Evolutionary conservation across 2,329 filamentous ascomycete genomes (phyloP).

Genomic region (Neonectria ditissima): DNA sequence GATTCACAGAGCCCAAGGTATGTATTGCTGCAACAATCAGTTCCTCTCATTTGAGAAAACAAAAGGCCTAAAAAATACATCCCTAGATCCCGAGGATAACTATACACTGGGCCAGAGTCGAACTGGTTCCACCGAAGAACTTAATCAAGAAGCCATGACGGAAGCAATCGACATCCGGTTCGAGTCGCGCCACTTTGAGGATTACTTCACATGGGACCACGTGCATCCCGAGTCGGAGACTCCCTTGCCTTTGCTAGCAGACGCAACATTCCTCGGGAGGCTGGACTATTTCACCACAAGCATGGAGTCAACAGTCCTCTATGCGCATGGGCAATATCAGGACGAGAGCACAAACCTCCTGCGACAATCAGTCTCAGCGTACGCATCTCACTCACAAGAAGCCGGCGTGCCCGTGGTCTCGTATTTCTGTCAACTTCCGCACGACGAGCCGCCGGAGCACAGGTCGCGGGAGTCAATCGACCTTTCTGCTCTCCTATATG

Average conservation of each 20-base stretch:
- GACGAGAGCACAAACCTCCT: not conserved
- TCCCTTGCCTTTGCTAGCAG: conserved; percentile 2
- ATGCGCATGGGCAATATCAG: conserved; percentile 21
- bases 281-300: conserved; percentile 24
- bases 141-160: too few relatives aligned
- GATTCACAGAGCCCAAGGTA: too few relatives aligned
- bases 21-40: too few relatives aligned
- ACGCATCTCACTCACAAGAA: not conserved
- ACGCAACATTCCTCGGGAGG: conserved; percentile 21
- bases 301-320: conserved; percentile 27
- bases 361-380: not conserved
- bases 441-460: conserved; percentile 13
- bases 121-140: not conserved
- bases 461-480: conserved; percentile 29
- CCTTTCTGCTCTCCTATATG: conserved; percentile 22
- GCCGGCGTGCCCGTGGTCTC: not conserved
- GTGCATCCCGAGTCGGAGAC: conserved; percentile 7
- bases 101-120: not conserved
- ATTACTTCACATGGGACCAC: conserved; percentile 28
- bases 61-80: too few relatives aligned
- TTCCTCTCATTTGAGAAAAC: too few relatives aligned
- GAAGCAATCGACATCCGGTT: conserved; percentile 18
- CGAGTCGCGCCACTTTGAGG: conserved; percentile 25
- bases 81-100: not conserved
- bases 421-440: not conserved